phyloP scores from a whole-genome alignment of 345 rosid genomes.

The Theobroma cacao region DNA sequence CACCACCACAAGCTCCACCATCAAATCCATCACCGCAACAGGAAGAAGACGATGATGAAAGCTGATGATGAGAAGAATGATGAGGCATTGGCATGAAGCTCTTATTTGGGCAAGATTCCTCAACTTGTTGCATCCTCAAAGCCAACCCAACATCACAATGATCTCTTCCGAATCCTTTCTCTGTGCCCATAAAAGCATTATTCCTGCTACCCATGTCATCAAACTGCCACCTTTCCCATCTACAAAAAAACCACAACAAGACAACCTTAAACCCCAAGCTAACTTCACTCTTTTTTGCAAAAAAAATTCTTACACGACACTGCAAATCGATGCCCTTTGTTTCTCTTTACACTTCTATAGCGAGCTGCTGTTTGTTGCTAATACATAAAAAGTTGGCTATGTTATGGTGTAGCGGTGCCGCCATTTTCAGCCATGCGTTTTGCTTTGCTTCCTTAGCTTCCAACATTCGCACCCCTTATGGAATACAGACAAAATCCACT shows the following conservation, averaged over 20 bases:
- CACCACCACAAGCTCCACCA: slow-evolving; percentile 23
- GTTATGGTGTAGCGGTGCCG: slow-evolving; percentile 54
- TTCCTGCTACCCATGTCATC: slow-evolving; percentile 22
- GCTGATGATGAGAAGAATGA: slow-evolving; percentile 22
- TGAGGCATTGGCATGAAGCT: slow-evolving; percentile 31
- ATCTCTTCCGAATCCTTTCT: slow-evolving; percentile 23
- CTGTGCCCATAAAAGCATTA: slow-evolving; percentile 23
- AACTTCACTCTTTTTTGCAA: not conserved
- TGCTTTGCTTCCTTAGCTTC: slow-evolving; percentile 69
- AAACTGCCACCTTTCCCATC: slow-evolving; percentile 19
- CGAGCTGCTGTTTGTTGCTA: not conserved
- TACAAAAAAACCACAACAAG: slow-evolving; percentile 10
- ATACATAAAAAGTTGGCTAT: not conserved
- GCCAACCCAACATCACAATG: slow-evolving; percentile 40
- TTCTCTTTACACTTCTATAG: not conserved
- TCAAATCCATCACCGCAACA: slow-evolving; percentile 15
- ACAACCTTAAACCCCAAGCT: slow-evolving; percentile 24
- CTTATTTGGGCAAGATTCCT: slow-evolving; percentile 16
- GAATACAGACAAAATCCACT: slow-evolving; percentile 53
- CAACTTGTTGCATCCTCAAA: slow-evolving; percentile 40
- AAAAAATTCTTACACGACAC: slow-evolving; percentile 6
- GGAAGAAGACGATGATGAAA: slow-evolving; percentile 25
- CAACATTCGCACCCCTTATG: slow-evolving; percentile 65
- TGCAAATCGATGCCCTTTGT: not conserved
- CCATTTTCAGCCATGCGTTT: slow-evolving; percentile 52